Conservation (phyloP, 805 yeast genomes). For the Blastobotrys robertii region DNA sequence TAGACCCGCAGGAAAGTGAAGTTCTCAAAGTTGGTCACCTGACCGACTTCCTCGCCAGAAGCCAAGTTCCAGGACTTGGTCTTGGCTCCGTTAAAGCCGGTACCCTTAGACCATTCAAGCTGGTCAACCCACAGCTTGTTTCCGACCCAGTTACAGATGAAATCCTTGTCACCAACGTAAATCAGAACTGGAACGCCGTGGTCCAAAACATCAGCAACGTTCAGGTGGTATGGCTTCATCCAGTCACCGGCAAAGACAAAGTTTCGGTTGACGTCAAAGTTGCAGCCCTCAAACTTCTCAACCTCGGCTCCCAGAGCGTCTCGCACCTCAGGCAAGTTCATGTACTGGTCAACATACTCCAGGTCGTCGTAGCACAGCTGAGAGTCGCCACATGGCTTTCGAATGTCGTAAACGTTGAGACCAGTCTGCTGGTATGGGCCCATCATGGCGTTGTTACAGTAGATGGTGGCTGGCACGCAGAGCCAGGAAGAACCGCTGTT, state of each 20-base stretch:
- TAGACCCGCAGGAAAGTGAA: slow-evolving; percentile 77
- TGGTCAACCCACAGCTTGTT: slow-evolving; percentile 77
- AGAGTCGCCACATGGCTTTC: slow-evolving; percentile 61
- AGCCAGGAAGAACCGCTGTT: slow-evolving; percentile 62
- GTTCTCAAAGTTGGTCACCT: slow-evolving; percentile 59
- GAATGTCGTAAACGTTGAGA: slow-evolving; percentile 82
- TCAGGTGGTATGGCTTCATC: slow-evolving; percentile 76
- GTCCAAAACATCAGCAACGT: slow-evolving; percentile 63
- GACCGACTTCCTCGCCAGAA: slow-evolving; percentile 47
- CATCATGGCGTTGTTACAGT: slow-evolving; percentile 78
- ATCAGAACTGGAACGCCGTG: slow-evolving; percentile 69
- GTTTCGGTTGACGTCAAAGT: slow-evolving; percentile 72
- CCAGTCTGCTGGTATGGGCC: slow-evolving; percentile 81
- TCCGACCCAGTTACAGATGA: slow-evolving; percentile 95
- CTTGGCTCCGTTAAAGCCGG: slow-evolving; percentile 39
- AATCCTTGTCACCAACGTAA: slow-evolving; percentile 95
- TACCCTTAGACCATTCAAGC: slow-evolving; percentile 56
- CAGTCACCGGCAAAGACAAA: slow-evolving; percentile 84
- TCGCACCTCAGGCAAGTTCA: slow-evolving; percentile 69
- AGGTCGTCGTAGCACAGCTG: slow-evolving; percentile 72
- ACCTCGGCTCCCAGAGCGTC: slow-evolving; percentile 87
- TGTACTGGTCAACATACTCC: slow-evolving; percentile 64
- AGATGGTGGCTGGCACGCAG: slow-evolving; percentile 84
- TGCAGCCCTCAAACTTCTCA: slow-evolving; percentile 65
- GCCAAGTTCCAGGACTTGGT: slow-evolving; percentile 29